A percentile compares a stretch with the other conserved stretches of the same genome.
Evolutionary conservation across 192 early-diverging fungal species (phyloP).

Genomic region (Backusella mclennaniae): DNA sequence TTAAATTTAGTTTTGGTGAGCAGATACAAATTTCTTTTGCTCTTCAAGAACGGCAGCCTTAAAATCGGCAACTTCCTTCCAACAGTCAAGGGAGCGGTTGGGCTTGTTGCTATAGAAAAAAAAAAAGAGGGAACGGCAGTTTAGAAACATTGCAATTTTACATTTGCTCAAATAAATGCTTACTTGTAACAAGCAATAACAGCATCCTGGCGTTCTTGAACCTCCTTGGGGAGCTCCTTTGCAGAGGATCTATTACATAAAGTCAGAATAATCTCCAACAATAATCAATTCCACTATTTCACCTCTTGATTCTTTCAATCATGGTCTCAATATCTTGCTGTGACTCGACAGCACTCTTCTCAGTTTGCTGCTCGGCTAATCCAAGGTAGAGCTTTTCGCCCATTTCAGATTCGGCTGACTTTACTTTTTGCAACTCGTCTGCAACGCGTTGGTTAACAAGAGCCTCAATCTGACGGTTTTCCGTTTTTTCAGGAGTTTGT

Average conservation of each 20-base stretch:
- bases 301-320: slow-evolving; percentile 28
- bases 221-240: slow-evolving; percentile 14
- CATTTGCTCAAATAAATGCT: neutral
- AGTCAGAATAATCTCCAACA: neutral
- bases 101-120: slow-evolving; percentile 14
- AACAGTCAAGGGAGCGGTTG: slow-evolving; percentile 26
- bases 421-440: slow-evolving; percentile 16
- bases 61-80: slow-evolving; percentile 26
- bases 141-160: neutral
- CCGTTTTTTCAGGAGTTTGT: slow-evolving; percentile 3
- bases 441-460: slow-evolving; percentile 27
- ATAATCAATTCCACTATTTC: neutral
- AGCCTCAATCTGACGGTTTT: slow-evolving; percentile 22
- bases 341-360: slow-evolving; percentile 19
- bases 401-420: slow-evolving; percentile 1
- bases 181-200: slow-evolving; percentile 32
- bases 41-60: slow-evolving; percentile 26
- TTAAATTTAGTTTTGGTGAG: slow-evolving; percentile 7
- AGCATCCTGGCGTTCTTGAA: slow-evolving; percentile 21
- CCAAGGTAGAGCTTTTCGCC: slow-evolving; percentile 3
- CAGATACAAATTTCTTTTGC: slow-evolving; percentile 23
- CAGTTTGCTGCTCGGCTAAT: slow-evolving; percentile 7
- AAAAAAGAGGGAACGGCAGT: neutral
- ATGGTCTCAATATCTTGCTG: slow-evolving; percentile 25
- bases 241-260: slow-evolving; percentile 17